phyloP scores from a whole-genome alignment of 768 basidiomycete genomes.

The Phylloporus sp. region DNA sequence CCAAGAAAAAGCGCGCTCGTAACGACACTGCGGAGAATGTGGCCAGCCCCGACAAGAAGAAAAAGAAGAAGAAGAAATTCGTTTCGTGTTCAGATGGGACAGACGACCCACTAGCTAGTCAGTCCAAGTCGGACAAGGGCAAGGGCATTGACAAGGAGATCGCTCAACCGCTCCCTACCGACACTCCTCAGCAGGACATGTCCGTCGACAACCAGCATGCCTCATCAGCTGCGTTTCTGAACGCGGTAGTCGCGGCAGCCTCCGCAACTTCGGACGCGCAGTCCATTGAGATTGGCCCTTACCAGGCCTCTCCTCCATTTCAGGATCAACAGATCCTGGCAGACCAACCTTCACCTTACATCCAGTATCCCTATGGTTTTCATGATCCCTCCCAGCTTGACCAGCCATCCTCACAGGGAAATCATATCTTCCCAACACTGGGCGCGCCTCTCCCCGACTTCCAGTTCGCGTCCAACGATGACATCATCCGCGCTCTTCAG shows the following conservation, averaged over 20 bases:
- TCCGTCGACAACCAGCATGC: conserved; percentile 37
- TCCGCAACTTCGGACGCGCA: conserved; percentile 44
- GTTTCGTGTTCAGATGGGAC: background rate
- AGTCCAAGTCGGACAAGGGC: conserved; percentile 31
- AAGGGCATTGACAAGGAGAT: conserved; percentile 30
- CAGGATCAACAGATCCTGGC: conserved; percentile 32
- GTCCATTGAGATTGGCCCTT: conserved; percentile 24
- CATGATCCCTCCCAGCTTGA: conserved; percentile 27
- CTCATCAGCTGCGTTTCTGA: conserved; percentile 56
- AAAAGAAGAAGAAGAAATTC: conserved; percentile 28
- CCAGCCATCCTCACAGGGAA: conserved; percentile 26
- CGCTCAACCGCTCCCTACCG: conserved; percentile 33
- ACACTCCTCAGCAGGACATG: conserved; percentile 20
- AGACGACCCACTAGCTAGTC: conserved; percentile 18
- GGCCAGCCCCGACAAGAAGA: conserved; percentile 31
- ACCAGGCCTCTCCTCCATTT: conserved; percentile 32
- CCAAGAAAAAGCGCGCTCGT: conserved; percentile 36
- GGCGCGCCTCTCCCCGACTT: conserved; percentile 32
- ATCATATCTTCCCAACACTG: conserved; percentile 22
- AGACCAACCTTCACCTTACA: conserved; percentile 22
- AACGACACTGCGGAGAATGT: conserved; percentile 10
- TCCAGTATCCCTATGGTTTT: conserved; percentile 31
- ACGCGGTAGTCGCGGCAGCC: conserved; percentile 63
- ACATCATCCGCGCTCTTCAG: conserved; percentile 69
- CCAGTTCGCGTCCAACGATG: conserved; percentile 59